Conservation (phyloP, 306 rosid species). For the Sphenostylis stenocarpa region DNA sequence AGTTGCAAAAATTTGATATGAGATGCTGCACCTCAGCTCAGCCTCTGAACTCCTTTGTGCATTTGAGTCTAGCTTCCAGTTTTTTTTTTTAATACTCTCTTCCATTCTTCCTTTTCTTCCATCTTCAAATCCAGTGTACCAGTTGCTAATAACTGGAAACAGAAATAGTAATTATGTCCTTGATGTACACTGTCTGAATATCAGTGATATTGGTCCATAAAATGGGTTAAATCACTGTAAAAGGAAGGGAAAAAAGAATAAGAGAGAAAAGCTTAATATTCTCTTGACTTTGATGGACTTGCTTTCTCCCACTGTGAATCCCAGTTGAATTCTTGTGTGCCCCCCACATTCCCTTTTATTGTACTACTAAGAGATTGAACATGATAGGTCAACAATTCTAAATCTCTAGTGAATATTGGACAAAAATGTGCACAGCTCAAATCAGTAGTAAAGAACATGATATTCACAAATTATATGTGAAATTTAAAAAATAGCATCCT, state of each 20-base stretch:
- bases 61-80: not conserved
- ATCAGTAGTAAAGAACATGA: not conserved
- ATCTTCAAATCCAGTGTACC: not conserved
- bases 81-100: not conserved
- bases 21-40: not conserved
- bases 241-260: not conserved
- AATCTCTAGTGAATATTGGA: not conserved
- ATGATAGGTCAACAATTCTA: not conserved
- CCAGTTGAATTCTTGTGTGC: not conserved
- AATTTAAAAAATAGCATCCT: not conserved
- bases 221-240: not conserved
- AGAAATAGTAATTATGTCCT: not conserved
- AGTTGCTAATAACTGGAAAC: not conserved
- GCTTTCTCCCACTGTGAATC: not conserved
- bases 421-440: not conserved
- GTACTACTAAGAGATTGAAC: not conserved
- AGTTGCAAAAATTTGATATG: not conserved
- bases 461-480: not conserved
- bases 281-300: not conserved
- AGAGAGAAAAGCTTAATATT: not conserved
- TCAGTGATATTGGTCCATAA: not conserved
- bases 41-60: not conserved
- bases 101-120: not conserved
- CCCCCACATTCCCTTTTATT: not conserved
- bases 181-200: not conserved